Base-by-base conservation (phyloP, 2,329 filamentous ascomycete species). In the Proliferodiscus dingleyae region DNA sequence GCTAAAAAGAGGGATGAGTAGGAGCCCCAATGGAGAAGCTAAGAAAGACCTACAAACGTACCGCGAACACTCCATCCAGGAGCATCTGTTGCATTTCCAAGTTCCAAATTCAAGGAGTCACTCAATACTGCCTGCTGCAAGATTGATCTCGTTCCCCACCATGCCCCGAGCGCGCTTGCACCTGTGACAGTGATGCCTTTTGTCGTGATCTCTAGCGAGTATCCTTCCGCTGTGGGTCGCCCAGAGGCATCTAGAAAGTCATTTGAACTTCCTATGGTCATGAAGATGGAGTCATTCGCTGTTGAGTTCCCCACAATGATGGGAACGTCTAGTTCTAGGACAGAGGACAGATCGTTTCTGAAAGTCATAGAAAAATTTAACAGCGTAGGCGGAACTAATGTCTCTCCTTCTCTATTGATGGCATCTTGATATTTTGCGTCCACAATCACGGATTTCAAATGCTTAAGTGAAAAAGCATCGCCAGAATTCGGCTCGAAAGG, bases 131-230 rank as follows among this genome's bases (percentile, higher is more conserved):
- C 67, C 52, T 71, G 73, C 51, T 81, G 77, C 3, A 80, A 56
- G 7, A 80, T 51, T 1, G 75, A 74, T 24, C 77, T 67, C 0
- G 77, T 79, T 29, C 71, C 77, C 77, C 77, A 80, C 72, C 74
- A 80, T 41, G 68, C 71, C 8, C 77, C 77, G 5, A 78, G 65
- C 0, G 76, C 69, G 41, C 74, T 76, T 5, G 75, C 73, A 1
- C 76, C 77, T 3, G 64, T 63, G 51, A 81, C 72, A 9, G 61
- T 64, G 11, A 78, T 61, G 3, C 69, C 67, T 9, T 63, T 54
- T 4, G 56, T 45, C 13, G 63, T 64, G 3, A 76, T 61, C 9
- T 65, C 61, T 9, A 79, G 60, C 3, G 63, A 61, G 57, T 79
- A 77, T 6, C 68, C 73, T 55, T 80, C 74, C 0, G 70, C 67